Base-by-base conservation (phyloP, 148 eudicot genomes). In the Amaranthus hypochondriacus region DNA sequence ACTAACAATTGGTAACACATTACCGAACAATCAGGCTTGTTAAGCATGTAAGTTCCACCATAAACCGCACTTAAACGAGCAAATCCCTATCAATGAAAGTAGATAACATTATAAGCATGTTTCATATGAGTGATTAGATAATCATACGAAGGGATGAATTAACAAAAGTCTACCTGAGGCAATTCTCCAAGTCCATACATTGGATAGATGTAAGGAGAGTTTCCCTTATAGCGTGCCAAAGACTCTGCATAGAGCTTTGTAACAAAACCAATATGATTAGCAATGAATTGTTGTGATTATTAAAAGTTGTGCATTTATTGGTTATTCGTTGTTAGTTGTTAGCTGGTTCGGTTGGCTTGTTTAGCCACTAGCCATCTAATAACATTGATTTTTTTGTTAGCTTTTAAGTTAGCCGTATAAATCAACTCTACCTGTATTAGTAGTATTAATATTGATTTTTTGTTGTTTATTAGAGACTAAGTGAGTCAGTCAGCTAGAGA, bases 171-270 rank as follows among this genome's bases (percentile, higher is more conserved):
- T 69, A 88, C 92, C 89, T 91, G 97, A 75, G 93, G 97, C 81
- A 88, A 56, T 74, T 92, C 97, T 81, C 99, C 99, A 2, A 95
- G 89, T 62, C 99, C 99, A 76, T 95, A 95, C 76, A 92, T 70
- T 8, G 99, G 97, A 75, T 95, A 95, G 39, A 95, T 95, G 78
- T 95, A 95, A 72, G 99, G 99, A 59, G 99, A 95, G 76, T 91
- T 92, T 81, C 92, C 87, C 63, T 87, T 89, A 73, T 92, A 95
- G 59, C 99, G 99, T 56, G 96, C 91, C 79, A 91, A 74, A 5
- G 93, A 91, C 71, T 89, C 92, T 73, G 92, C 93, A 70, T 91
- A 91, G 18, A 91, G 82, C 97, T 91, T 65, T 76, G 5, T 55
- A 66, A 76, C 57, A 53, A 74, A 72, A 74, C 15, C 57, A 21